phyloP scores from a whole-genome alignment of 2,329 filamentous ascomycete genomes.

The Alternaria sp. region DNA sequence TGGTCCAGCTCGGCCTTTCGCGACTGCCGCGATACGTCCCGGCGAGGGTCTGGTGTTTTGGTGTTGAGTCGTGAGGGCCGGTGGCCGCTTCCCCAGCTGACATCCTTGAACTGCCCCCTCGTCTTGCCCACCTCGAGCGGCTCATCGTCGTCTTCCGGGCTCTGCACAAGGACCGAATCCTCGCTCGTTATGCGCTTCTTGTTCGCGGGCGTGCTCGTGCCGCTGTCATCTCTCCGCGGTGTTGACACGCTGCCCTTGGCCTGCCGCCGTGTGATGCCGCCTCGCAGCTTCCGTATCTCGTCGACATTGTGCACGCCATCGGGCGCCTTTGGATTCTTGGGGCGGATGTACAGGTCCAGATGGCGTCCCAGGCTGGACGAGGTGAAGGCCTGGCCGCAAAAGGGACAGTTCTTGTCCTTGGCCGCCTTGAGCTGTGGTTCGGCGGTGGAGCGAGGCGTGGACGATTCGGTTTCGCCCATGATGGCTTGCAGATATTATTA shows the following conservation, averaged over 20 bases:
- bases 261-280: constrained; percentile 85
- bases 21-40: constrained; percentile 43
- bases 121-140: constrained; percentile 42
- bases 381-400: constrained; percentile 88
- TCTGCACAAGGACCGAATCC: constrained; percentile 35
- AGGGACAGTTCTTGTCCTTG: constrained; percentile 89
- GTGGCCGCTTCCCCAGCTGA: constrained; percentile 80
- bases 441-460: constrained; percentile 43
- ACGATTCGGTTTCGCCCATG: constrained; percentile 48
- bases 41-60: constrained; percentile 52
- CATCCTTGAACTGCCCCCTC: constrained; percentile 60
- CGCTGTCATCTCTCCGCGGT: constrained; percentile 57
- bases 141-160: constrained; percentile 25
- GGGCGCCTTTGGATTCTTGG: constrained; percentile 85
- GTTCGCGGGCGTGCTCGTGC: constrained; percentile 35
- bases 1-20: constrained; percentile 68
- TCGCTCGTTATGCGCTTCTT: constrained; percentile 34
- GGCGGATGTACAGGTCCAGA: constrained; percentile 91
- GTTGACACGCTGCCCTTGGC: constrained; percentile 66
- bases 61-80: constrained; percentile 60
- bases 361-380: constrained; percentile 86
- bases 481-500: constrained; percentile 9
- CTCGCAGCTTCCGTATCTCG: constrained; percentile 82
- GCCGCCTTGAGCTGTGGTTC: constrained; percentile 54
- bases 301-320: constrained; percentile 92